Conservation (phyloP, 495 filamentous ascomycete species). For the Oidiodendron maius region DNA sequence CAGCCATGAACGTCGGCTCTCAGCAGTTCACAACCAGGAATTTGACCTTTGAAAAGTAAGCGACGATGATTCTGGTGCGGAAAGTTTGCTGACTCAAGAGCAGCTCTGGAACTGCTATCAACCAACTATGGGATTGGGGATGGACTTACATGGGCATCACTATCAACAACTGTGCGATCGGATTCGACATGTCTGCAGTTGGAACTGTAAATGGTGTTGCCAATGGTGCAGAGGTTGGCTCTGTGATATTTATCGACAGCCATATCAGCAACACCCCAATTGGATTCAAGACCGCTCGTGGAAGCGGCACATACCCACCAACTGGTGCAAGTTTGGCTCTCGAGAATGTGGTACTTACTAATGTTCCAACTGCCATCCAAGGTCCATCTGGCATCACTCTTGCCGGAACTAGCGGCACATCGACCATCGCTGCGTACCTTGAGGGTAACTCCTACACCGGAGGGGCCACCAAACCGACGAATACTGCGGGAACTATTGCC, state of each 20-base stretch:
- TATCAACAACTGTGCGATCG: conserved; percentile 57
- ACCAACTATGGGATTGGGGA: conserved; percentile 47
- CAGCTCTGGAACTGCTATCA: conserved; percentile 50
- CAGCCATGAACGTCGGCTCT: conserved; percentile 61
- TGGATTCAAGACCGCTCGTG: conserved; percentile 28
- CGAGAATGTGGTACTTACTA: conserved; percentile 61
- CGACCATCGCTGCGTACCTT: conserved; percentile 45
- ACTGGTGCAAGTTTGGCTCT: conserved; percentile 47
- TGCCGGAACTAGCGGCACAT: conserved; percentile 48
- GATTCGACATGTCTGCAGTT: conserved; percentile 53
- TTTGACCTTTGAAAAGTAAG: conserved; percentile 50
- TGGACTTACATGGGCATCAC: conserved; percentile 41
- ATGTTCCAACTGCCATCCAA: conserved; percentile 43
- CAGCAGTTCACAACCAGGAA: conserved; percentile 82
- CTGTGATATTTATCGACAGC: conserved; percentile 62
- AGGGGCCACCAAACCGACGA: conserved; percentile 26
- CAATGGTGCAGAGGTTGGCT: conserved; percentile 45
- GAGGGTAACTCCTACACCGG: conserved; percentile 38
- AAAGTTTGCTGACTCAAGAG: conserved; percentile 11
- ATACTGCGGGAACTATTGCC: conserved; percentile 29
- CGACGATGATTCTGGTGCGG: too few species aligned
- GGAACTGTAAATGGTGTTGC: conserved; percentile 24
- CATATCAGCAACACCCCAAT: conserved; percentile 41
- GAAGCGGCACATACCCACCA: conserved; percentile 39
- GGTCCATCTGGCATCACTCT: conserved; percentile 44